Percentiles rank a stretch among this genome's conserved stretches.
Evolutionary conservation across 1,284 basidiomycete genomes (phyloP).

Genomic region (Cerioporus squamosus): DNA sequence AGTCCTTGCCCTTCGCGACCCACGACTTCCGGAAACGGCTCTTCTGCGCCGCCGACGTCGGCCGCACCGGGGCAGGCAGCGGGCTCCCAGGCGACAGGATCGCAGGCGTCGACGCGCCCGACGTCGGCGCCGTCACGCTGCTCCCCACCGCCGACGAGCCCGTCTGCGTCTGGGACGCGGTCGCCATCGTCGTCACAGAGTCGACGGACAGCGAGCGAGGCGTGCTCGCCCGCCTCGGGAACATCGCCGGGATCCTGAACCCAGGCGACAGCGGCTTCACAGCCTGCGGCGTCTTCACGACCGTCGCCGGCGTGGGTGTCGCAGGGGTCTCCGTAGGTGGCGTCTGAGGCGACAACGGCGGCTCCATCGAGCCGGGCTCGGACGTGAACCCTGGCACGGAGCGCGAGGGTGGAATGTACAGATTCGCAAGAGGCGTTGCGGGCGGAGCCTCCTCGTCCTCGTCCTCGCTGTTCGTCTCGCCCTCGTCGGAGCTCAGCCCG

Average conservation of each 20-base stretch:
- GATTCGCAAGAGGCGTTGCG: slow-evolving; percentile 16
- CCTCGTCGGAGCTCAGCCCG: slow-evolving; percentile 68
- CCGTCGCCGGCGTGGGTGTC: slow-evolving; percentile 24
- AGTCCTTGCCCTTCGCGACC: slow-evolving; percentile 47
- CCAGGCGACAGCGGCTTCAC: slow-evolving; percentile 32
- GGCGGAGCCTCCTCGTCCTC: slow-evolving; percentile 40
- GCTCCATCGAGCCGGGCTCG: slow-evolving; percentile 13
- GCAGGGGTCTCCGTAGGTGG: slow-evolving; percentile 24
- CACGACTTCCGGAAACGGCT: slow-evolving; percentile 35
- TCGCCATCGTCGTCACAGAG: slow-evolving; percentile 24
- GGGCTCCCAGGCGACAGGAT: background rate
- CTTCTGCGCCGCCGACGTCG: slow-evolving; percentile 19
- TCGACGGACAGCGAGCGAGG: slow-evolving; percentile 39
- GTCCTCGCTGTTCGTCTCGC: slow-evolving; percentile 43
- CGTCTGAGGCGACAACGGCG: slow-evolving; percentile 13
- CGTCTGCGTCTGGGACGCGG: too few relatives aligned
- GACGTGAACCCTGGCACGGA: background rate
- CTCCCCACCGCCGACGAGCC: slow-evolving; percentile 14
- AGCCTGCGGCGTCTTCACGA: slow-evolving; percentile 26
- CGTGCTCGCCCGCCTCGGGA: slow-evolving; percentile 39
- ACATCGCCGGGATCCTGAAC: slow-evolving; percentile 41
- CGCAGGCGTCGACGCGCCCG: slow-evolving; percentile 18
- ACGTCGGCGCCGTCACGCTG: slow-evolving; percentile 12
- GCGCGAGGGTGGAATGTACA: slow-evolving; percentile 23
- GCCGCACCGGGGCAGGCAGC: background rate